Percentiles rank a stretch among this genome's conserved stretches.
phyloP scores from a whole-genome alignment of 768 basidiomycete species.

The Trametes gibbosa region DNA sequence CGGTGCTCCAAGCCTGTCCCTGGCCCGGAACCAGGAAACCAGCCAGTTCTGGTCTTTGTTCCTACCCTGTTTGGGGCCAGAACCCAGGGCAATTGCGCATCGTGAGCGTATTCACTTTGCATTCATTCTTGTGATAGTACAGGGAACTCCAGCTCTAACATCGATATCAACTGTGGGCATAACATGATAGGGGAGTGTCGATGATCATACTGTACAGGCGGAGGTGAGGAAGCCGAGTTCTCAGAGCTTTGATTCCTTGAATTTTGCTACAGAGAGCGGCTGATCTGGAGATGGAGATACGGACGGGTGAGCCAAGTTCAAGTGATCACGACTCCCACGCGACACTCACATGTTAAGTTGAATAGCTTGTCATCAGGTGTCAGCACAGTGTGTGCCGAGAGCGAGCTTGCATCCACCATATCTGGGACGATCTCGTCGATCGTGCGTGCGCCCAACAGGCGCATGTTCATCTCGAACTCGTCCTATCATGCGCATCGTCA shows the following conservation, averaged over 20 bases:
- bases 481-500: constrained; percentile 48
- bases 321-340: constrained; percentile 10
- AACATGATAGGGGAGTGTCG: no score
- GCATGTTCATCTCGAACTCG: constrained; percentile 97
- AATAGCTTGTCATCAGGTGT: constrained; percentile 73
- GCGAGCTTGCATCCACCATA: constrained; percentile 82
- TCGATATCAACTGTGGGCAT: no score
- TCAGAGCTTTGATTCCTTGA: constrained; percentile 22
- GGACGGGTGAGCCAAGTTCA: background rate
- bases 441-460: constrained; percentile 78
- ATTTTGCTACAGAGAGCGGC: constrained; percentile 21
- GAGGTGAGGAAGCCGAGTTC: no score
- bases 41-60: no score
- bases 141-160: no score
- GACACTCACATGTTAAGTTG: constrained; percentile 70
- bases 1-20: no score
- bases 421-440: constrained; percentile 75
- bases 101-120: no score
- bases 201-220: no score
- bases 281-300: constrained; percentile 11
- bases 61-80: no score
- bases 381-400: constrained; percentile 58
- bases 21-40: no score
- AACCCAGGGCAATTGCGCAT: no score
- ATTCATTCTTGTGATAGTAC: no score